Conservation (phyloP, 2,329 filamentous ascomycete genomes). For the Cladosporium sp. region DNA sequence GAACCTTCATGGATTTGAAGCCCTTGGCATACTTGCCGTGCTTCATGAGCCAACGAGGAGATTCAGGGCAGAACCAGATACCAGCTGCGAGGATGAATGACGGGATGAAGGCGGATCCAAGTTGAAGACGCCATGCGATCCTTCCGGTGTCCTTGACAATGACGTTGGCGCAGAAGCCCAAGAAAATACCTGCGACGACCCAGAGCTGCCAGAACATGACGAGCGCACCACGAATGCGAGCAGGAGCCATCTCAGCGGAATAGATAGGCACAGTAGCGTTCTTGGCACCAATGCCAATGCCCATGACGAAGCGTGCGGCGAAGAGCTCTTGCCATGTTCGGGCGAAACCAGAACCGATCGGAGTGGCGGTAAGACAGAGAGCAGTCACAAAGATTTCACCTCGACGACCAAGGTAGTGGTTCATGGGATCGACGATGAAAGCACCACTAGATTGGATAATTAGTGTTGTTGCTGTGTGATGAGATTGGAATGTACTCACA, state of each 20-base stretch:
- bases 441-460: constrained; percentile 14
- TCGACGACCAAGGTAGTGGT: constrained; percentile 29
- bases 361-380: constrained; percentile 57
- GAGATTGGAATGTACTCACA: constrained; percentile 21
- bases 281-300: constrained; percentile 49
- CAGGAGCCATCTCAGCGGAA: constrained; percentile 42
- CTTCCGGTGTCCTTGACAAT: constrained; percentile 56
- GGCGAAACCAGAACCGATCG: constrained; percentile 60
- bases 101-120: constrained; percentile 58
- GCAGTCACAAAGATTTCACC: constrained; percentile 35
- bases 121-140: constrained; percentile 63
- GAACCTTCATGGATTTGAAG: constrained; percentile 45
- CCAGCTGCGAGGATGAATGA: constrained; percentile 31
- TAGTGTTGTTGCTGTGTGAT: not conserved
- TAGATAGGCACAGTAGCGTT: constrained; percentile 45
- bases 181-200: constrained; percentile 51
- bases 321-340: constrained; percentile 56
- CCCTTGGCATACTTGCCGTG: constrained; percentile 43
- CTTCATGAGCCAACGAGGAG: constrained; percentile 49
- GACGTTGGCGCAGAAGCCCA: constrained; percentile 63
- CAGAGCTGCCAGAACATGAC: constrained; percentile 82
- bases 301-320: constrained; percentile 66
- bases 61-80: constrained; percentile 39
- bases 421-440: constrained; percentile 52
- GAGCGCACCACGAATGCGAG: constrained; percentile 56